phyloP scores from a whole-genome alignment of 176 grass and related monocot species.

The Raddia distichophylla region DNA sequence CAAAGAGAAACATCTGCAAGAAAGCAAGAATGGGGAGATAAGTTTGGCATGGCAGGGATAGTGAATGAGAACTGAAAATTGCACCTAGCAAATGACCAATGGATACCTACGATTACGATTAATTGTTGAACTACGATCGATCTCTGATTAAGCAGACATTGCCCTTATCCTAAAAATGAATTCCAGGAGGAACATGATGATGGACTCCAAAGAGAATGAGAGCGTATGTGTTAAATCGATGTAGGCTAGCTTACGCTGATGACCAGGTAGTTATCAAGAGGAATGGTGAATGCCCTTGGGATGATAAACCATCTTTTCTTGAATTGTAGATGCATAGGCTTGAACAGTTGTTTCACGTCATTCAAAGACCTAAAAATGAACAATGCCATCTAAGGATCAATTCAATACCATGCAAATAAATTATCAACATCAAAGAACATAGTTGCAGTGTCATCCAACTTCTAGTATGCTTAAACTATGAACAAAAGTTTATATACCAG shows the following conservation, averaged over 20 bases:
- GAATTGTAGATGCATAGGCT: slow-evolving; percentile 74
- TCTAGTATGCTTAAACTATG: no score
- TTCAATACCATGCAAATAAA: no score
- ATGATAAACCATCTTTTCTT: slow-evolving; percentile 65
- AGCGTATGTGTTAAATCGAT: not conserved
- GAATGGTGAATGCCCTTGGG: slow-evolving; percentile 62
- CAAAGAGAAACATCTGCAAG: slow-evolving; percentile 71
- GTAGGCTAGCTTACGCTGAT: slow-evolving; percentile 74
- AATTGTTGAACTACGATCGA: slow-evolving; percentile 65
- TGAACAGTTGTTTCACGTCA: slow-evolving; percentile 79
- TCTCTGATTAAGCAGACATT: slow-evolving; percentile 75
- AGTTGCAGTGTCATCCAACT: no score
- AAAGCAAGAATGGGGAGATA: not conserved
- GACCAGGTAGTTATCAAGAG: slow-evolving; percentile 73
- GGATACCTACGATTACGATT: slow-evolving; percentile 89
- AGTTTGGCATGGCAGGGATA: slow-evolving; percentile 1
- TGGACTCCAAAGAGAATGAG: not conserved
- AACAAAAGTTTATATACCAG: no score
- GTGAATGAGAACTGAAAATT: slow-evolving; percentile 8
- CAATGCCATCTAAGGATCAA: not conserved
- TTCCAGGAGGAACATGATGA: not conserved
- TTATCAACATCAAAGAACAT: no score
- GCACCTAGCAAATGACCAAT: not conserved
- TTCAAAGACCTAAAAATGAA: slow-evolving; percentile 64
- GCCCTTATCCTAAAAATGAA: slow-evolving; percentile 68